Base-by-base conservation (phyloP, 805 yeast species). In the Naumovozyma baii region DNA sequence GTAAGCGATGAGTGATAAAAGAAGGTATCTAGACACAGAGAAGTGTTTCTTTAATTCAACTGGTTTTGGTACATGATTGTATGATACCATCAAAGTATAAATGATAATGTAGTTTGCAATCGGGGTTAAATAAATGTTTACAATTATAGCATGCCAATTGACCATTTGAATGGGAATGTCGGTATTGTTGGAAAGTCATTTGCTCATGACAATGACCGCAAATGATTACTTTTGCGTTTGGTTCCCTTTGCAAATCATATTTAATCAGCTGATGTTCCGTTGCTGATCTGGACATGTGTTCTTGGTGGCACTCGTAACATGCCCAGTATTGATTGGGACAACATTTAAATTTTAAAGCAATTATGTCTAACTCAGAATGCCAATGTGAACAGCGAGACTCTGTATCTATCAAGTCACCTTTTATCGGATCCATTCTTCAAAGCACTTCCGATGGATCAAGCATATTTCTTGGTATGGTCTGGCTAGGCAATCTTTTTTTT, bases 321-420 rank as follows among this genome's bases (percentile, higher is more conserved):
- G 63, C 50, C 31, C 52, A 61, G 31, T 44, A 61, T 2, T 25
- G 22, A 3, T 44, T 39, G 13, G 41, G 39, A 37, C 66, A 61
- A 30, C 64, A 59, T 39, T 51, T 55, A 34, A 60, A 58, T 39
- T 54, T 55, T 16, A 61, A 36, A 16, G 63, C 59, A 1, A 61
- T 46, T 2, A 61, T 46, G 40, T 61, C 66, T 17, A 52, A 32
- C 4, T 42, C 42, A 1, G 57, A 46, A 22, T 60, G 46, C 64
- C 64, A 61, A 42, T 61, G 66, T 12, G 41, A 43, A 38, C 66
- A 61, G 10, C 66, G 39, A 2, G 59, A 48, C 35, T 52, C 39
- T 1, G 44, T 37, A 38, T 61, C 66, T 3, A 59, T 48, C 2
- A 46, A 31, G 5, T 38, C 37, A 1, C 66, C 64, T 5, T 8